Base-by-base conservation (phyloP, 306 rosid species). In the Sesbania bispinosa region DNA sequence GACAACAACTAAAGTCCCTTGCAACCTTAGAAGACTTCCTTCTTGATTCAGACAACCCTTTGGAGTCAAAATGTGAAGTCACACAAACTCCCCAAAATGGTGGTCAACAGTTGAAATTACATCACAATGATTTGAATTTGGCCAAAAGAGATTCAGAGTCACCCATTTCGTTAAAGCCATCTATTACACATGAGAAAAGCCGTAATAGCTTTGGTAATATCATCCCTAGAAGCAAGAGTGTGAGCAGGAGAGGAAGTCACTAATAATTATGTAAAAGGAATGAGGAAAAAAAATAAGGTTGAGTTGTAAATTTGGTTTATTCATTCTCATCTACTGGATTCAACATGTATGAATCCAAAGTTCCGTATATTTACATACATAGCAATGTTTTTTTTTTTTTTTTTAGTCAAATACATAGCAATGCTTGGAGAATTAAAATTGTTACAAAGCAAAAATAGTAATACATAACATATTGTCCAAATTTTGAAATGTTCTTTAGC, bases 11-110 rank as follows among this genome's bases (percentile, higher is more conserved):
- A 67, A 76, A 70, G 61, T 83, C 90, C 46, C 90, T 91, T n/a
- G 84, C 92, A 50, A 73, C 88, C 23, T 67, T 91, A 73, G 97
- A 91, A 64, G 90, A 91, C 70, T 67, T 86, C 65, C 73, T 87
- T 41, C 68, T 78, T 50, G 96, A 91, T 77, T 73, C 86, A 20
- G 85, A 80, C 48, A 78, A 46, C n/a, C 77, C 78, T 13, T 2
- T 1, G 33, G 81, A 79, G 57, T 71, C 72, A 16, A 47, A 48
- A 9, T n/a, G 38, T 74, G 81, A 75, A 33, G 83, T 39, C 35
- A 60, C 60, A 66, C 60, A 19, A 4, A 6, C 58, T 66, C 69
- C 59, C 2, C 75, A 46, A 73, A 78, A 52, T 54, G 78, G 67
- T 41, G 51, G 30, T 32, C 80, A 78, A 14, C 18, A 70, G 10